Evolutionary conservation across 2,329 filamentous ascomycete species (phyloP).

Genomic region (Fonsecaea erecta): DNA sequence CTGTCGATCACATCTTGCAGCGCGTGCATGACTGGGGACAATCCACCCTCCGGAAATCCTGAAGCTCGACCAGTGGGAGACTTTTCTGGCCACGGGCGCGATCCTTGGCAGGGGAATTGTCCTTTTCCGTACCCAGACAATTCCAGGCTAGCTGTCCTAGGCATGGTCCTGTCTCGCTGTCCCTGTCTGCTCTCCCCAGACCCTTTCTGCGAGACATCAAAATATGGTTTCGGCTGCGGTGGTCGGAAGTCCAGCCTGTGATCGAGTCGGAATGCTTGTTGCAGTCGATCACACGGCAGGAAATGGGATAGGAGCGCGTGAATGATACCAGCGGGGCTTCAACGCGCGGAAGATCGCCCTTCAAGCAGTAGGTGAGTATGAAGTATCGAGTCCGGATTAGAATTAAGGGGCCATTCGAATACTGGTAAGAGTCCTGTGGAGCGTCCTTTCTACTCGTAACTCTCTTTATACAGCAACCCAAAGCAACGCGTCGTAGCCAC

Average conservation of each 20-base stretch:
- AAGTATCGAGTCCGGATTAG: not conserved
- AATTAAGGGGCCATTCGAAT: not conserved
- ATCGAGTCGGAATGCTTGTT: not conserved
- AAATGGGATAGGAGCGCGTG: not conserved
- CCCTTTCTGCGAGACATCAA: not conserved
- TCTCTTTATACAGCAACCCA: not conserved
- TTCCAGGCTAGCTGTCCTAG: not conserved
- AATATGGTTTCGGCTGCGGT: not conserved
- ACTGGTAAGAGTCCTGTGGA: not conserved
- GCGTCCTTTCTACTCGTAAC: not conserved
- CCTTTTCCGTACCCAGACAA: not conserved
- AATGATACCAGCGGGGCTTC: not conserved
- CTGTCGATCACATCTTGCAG: constrained; percentile 10
- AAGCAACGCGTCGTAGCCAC: not conserved
- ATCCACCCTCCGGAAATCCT: not conserved
- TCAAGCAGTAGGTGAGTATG: not conserved
- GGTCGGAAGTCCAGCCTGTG: not conserved
- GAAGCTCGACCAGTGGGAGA: constrained; percentile 13
- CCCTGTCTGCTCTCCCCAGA: not conserved
- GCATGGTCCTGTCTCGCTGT: not conserved
- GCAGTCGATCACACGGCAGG: not conserved
- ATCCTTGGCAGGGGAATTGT: constrained; percentile 27
- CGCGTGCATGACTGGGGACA: constrained; percentile 2
- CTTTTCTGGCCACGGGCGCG: not conserved
- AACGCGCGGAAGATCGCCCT: not conserved